Percentiles rank a stretch among this genome's conserved stretches.
These are phyloP conservation scores for Diaporthe sp. DNA, from an alignment of 2,329 filamentous ascomycete species.

Conservation along the genomic window DNA sequence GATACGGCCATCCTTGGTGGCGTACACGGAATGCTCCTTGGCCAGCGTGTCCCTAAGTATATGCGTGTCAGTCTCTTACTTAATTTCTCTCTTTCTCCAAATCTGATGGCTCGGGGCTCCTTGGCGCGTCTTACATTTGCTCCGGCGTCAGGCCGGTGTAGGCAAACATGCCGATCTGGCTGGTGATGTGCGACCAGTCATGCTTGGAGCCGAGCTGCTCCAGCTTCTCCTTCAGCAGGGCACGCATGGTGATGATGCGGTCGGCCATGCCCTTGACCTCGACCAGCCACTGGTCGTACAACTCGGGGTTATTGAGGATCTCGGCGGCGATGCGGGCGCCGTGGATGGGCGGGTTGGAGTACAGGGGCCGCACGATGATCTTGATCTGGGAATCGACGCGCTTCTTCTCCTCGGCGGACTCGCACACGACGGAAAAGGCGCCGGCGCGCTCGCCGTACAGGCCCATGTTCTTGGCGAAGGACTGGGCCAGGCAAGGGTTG, in stretches of 20 bases:
- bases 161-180: conserved; percentile 99
- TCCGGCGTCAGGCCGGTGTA: conserved; percentile 93
- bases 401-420: conserved; percentile 90
- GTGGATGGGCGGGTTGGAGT: conserved; percentile 98
- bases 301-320: conserved; percentile 86
- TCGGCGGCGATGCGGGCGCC: conserved; percentile 93
- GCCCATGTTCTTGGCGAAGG: conserved; percentile 99
- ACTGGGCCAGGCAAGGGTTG: conserved; percentile 89
- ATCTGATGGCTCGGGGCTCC: neutral
- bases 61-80: neutral
- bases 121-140: conserved; percentile 75
- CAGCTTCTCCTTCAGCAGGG: conserved; percentile 93
- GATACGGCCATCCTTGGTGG: conserved; percentile 92
- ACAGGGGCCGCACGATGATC: conserved; percentile 95
- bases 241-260: conserved; percentile 98
- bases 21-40: conserved; percentile 97
- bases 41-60: conserved; percentile 74
- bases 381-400: conserved; percentile 98
- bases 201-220: conserved; percentile 96
- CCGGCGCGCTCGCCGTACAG: conserved; percentile 98
- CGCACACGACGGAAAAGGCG: conserved; percentile 93
- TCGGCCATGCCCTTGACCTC: conserved; percentile 99
- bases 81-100: neutral
- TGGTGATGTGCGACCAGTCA: conserved; percentile 99
- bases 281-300: conserved; percentile 94